Base-by-base conservation (phyloP, 2,329 filamentous ascomycete species). In the Aphanoascus verrucosus region DNA sequence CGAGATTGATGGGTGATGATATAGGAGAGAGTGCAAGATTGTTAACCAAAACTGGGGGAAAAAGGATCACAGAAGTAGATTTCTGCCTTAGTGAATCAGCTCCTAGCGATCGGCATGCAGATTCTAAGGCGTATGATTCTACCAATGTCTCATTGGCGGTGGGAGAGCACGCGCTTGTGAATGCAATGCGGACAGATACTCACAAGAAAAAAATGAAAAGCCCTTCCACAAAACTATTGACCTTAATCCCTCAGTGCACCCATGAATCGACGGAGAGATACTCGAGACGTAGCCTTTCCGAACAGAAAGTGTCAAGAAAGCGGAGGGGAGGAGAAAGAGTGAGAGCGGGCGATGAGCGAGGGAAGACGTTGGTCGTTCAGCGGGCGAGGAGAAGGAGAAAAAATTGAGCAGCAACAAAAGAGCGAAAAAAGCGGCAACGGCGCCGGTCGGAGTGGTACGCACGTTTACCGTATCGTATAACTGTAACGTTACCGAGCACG, bases 301-400 rank as follows among this genome's bases (percentile, higher is more conserved):
- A 42, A 42, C 11, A 47, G 41, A 5, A 45, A 32, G 38, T 42
- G 46, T 37, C 37, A 47, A 49, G 48, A 57, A 50, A 62, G 49
- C 28, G 44, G 58, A 28, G 50, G 48, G 48, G 62, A 58, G 54
- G 52, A 56, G 57, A 59, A 50, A 53, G 55, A 59, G 56, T 55
- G 59, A 55, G 38, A 44, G 52, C 47, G 53, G 53, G 51, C 60
- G 58, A 54, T 59, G 53, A 56, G 53, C 47, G 63, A 60, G 60
- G 64, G 58, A 52, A 56, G 59, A 62, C 48, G 52, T 15, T 40
- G 56, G 60, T 60, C 61, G 61, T 61, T 47, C 20, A 49, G 52
- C 54, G 48, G 53, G 53, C 56, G 53, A 50, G 53, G 57, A 57
- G 54, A 56, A 60, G 56, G 59, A 57, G 58, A 57, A 53, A 51